These are phyloP conservation scores for Tuber calosporum DNA, from an alignment of 495 filamentous ascomycete species.

Conservation along the genomic window DNA sequence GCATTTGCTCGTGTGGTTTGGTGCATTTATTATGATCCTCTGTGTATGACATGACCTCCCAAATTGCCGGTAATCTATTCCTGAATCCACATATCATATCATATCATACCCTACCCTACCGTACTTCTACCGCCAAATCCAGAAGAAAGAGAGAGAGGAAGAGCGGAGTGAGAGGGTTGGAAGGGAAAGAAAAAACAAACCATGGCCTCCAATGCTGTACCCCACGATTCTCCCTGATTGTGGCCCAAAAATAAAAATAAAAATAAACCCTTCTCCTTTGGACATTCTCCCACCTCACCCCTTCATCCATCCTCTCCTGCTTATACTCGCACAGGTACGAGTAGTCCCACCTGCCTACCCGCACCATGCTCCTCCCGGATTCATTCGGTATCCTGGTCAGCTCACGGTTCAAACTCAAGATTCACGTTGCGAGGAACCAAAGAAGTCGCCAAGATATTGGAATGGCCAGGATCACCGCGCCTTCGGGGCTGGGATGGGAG, in stretches of 20 bases:
- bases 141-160: background rate
- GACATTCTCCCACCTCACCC: background rate
- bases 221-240: background rate
- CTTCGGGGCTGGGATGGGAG: background rate
- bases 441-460: background rate
- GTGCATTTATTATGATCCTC: slow-evolving; percentile 4
- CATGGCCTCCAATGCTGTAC: background rate
- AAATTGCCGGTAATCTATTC: background rate
- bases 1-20: background rate
- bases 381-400: background rate
- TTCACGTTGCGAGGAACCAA: background rate
- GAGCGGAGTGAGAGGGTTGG: background rate
- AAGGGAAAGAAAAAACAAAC: background rate
- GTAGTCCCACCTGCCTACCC: background rate
- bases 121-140: too few relatives aligned
- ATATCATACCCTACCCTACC: too few relatives aligned
- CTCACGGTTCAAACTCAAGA: background rate
- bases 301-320: background rate
- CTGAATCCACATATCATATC: background rate
- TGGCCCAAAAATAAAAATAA: background rate
- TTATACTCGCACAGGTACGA: too few relatives aligned
- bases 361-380: background rate
- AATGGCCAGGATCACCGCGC: background rate
- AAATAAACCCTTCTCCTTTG: background rate
- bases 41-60: background rate